These are phyloP conservation scores for Cryptococcus hybrid DNA, from an alignment of 1,284 basidiomycete genomes.

Conservation along the genomic window DNA sequence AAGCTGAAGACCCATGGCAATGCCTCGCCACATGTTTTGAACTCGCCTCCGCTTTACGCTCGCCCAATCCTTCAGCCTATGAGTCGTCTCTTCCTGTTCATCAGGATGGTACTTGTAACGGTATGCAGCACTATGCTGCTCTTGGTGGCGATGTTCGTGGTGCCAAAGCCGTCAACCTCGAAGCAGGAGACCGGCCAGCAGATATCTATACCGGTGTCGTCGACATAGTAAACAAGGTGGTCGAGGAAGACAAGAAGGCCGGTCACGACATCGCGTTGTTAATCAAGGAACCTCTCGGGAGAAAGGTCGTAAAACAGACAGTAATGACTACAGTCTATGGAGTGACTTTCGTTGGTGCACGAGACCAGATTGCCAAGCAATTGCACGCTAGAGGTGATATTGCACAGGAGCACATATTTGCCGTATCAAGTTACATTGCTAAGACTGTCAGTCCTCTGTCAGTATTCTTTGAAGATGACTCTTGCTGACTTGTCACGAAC, in stretches of 20 bases:
- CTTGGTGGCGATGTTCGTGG: conserved; percentile 89
- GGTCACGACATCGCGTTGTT: conserved; percentile 62
- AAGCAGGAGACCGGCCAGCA: conserved; percentile 78
- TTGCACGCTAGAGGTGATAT: conserved; percentile 75
- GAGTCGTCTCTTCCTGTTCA: conserved; percentile 84
- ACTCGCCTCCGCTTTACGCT: conserved; percentile 71
- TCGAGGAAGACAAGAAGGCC: conserved; percentile 53
- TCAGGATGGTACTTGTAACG: conserved; percentile 99
- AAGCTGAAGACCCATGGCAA: conserved; percentile 97
- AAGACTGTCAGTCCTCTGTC: conserved; percentile 56
- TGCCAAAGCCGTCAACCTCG: conserved; percentile 90
- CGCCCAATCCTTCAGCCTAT: conserved; percentile 68
- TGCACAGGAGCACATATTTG: conserved; percentile 69
- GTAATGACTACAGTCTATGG: conserved; percentile 99
- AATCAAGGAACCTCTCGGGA: conserved; percentile 74
- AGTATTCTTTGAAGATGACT: background rate
- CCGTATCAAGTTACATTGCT: conserved; percentile 77
- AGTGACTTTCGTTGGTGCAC: conserved; percentile 92
- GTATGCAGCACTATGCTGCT: conserved; percentile 97
- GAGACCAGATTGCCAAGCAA: conserved; percentile 92
- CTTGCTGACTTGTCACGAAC: background rate
- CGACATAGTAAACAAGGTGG: conserved; percentile 56
- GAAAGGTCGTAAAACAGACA: conserved; percentile 99
- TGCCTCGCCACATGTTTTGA: conserved; percentile 91
- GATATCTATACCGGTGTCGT: conserved; percentile 98